phyloP scores from a whole-genome alignment of 2,329 filamentous ascomycete genomes.

The Penicillium sclerotigenum region DNA sequence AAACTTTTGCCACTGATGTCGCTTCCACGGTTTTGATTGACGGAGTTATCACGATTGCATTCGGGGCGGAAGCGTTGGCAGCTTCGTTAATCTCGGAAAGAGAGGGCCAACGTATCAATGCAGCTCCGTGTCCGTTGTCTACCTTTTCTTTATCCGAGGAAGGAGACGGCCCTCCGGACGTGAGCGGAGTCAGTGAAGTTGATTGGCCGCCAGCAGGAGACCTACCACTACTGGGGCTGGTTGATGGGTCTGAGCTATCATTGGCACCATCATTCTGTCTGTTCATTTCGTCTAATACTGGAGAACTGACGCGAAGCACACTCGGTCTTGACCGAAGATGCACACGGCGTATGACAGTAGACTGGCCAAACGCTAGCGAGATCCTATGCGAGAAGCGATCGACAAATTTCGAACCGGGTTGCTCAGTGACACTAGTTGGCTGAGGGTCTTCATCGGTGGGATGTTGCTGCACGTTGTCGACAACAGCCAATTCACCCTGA shows the following conservation, averaged over 20 bases:
- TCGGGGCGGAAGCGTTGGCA: neutral
- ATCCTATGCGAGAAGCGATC: conserved; percentile 37
- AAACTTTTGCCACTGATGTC: conserved; percentile 77
- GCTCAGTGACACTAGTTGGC: neutral
- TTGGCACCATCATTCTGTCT: conserved; percentile 29
- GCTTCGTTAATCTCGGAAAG: neutral
- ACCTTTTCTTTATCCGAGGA: conserved; percentile 14
- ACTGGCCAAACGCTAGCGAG: conserved; percentile 39
- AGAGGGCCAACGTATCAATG: neutral
- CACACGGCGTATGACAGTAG: conserved; percentile 42
- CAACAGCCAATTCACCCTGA: neutral
- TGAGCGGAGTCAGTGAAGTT: conserved; percentile 37
- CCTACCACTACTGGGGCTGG: conserved; percentile 25
- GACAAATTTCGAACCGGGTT: conserved; percentile 29
- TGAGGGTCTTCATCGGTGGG: neutral
- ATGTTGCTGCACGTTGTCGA: neutral
- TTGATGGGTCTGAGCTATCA: conserved; percentile 36
- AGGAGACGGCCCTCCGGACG: conserved; percentile 32
- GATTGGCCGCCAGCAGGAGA: conserved; percentile 33
- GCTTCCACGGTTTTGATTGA: conserved; percentile 67
- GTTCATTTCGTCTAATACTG: conserved; percentile 8
- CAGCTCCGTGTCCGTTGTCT: neutral
- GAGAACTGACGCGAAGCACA: conserved; percentile 25
- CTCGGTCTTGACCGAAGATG: conserved; percentile 35
- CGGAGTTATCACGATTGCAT: conserved; percentile 16